Evolutionary conservation across 768 basidiomycete species (phyloP).

Genomic region (Lentinula guzmanii): DNA sequence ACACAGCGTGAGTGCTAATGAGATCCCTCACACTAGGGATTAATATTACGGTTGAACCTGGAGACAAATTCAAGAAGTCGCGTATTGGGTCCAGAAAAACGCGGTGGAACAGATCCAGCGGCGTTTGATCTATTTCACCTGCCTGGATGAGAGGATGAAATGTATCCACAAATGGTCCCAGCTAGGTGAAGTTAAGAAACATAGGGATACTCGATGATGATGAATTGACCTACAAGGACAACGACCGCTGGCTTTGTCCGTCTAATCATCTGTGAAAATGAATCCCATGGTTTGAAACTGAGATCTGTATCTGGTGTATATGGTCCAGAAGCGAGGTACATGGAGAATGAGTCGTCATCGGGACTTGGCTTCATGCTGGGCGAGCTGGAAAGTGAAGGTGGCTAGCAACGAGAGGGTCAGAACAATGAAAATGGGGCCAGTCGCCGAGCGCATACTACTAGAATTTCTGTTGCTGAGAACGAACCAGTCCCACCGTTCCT

Average conservation of each 20-base stretch:
- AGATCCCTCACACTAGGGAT: slow-evolving; percentile 83
- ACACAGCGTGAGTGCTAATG: slow-evolving; percentile 72
- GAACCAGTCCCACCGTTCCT: slow-evolving; percentile 86
- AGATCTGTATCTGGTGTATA: slow-evolving; percentile 74
- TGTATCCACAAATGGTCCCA: slow-evolving; percentile 88
- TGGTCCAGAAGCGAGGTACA: slow-evolving; percentile 80
- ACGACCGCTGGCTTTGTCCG: slow-evolving; percentile 66
- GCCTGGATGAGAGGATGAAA: slow-evolving; percentile 66
- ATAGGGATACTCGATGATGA: neutral
- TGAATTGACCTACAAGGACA: slow-evolving; percentile 52
- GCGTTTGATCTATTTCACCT: slow-evolving; percentile 67
- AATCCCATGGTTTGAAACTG: slow-evolving; percentile 63
- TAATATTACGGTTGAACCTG: slow-evolving; percentile 67
- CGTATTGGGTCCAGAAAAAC: slow-evolving; percentile 55
- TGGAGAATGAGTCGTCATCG: slow-evolving; percentile 45
- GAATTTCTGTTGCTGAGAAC: slow-evolving; percentile 78
- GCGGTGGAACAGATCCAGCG: slow-evolving; percentile 60
- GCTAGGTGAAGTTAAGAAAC: slow-evolving; percentile 32
- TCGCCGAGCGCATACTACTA: slow-evolving; percentile 53
- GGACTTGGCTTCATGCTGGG: slow-evolving; percentile 33
- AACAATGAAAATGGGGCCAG: neutral
- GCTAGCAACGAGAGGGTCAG: slow-evolving; percentile 29
- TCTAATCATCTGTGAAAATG: slow-evolving; percentile 57
- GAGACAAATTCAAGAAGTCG: slow-evolving; percentile 51
- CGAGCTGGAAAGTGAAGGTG: slow-evolving; percentile 50